A percentile compares a stretch with the other conserved stretches of the same genome.
phyloP scores from a whole-genome alignment of 306 rosid genomes.

The Vicia villosa region DNA sequence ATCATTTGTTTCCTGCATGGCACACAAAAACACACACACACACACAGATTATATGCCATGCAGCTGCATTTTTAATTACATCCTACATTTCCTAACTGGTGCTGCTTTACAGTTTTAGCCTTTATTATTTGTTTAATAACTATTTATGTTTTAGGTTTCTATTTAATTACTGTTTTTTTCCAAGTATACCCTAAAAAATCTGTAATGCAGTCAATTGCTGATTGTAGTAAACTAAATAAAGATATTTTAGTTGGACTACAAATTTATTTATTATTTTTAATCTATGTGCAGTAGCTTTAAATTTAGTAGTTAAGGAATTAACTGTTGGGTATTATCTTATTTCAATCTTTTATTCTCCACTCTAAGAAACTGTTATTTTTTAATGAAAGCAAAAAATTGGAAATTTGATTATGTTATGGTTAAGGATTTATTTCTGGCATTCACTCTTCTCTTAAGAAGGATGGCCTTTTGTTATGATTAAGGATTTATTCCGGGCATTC shows the following conservation, averaged over 20 bases:
- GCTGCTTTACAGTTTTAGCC: not conserved
- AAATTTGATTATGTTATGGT: not conserved
- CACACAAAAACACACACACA: not conserved
- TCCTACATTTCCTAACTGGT: not conserved
- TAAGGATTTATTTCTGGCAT: slow-evolving; percentile 19
- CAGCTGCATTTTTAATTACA: slow-evolving; percentile 7
- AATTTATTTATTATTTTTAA: slow-evolving; percentile 21
- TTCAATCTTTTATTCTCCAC: slow-evolving; percentile 9
- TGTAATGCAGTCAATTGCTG: slow-evolving; percentile 36
- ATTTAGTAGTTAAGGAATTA: not conserved
- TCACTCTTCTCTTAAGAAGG: slow-evolving; percentile 15
- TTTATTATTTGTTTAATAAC: not conserved
- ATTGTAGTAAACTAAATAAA: not conserved
- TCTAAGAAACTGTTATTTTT: slow-evolving; percentile 1
- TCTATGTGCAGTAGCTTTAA: not conserved
- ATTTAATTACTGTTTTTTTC: not conserved
- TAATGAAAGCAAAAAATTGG: not conserved
- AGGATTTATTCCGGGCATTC: slow-evolving; percentile 23
- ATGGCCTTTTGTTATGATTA: not conserved
- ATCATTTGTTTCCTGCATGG: not conserved
- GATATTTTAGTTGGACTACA: not conserved
- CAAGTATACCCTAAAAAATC: not conserved
- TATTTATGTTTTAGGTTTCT: not conserved
- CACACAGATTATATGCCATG: not conserved
- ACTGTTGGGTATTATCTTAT: not conserved